A percentile compares a stretch with the other conserved stretches of the same genome.
These are phyloP conservation scores for Pisolithus tinctorius DNA, from an alignment of 768 basidiomycete species.

Conservation along the genomic window DNA sequence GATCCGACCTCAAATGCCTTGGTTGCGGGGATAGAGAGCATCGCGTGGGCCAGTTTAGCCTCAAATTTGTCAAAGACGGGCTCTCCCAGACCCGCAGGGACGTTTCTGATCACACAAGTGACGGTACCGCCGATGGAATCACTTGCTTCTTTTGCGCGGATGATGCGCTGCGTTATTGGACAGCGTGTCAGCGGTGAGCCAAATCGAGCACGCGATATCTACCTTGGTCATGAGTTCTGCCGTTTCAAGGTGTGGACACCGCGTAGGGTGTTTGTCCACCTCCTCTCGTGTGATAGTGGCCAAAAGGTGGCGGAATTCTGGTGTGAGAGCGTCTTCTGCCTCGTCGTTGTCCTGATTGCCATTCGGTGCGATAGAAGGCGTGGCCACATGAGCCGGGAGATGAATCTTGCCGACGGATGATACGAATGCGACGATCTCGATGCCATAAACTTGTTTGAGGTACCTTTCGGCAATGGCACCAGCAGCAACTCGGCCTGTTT, in stretches of 20 bases:
- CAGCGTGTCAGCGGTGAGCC: constrained; percentile 29
- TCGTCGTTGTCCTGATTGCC: constrained; percentile 56
- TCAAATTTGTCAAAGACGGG: constrained; percentile 99
- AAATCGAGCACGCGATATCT: constrained; percentile 40
- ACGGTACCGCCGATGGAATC: constrained; percentile 99
- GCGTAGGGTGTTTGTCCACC: constrained; percentile 80
- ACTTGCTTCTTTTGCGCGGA: constrained; percentile 81
- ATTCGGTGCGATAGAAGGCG: constrained; percentile 34
- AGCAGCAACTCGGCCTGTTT: constrained; percentile 86
- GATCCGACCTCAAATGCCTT: constrained; percentile 98
- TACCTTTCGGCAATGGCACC: constrained; percentile 98
- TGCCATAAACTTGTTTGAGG: constrained; percentile 75
- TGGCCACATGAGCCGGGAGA: constrained; percentile 49
- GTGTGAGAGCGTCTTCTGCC: constrained; percentile 66
- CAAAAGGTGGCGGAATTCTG: constrained; percentile 78
- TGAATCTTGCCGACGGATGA: constrained; percentile 92
- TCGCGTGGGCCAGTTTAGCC: constrained; percentile 91
- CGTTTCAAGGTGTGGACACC: constrained; percentile 88
- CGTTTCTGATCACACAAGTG: constrained; percentile 90
- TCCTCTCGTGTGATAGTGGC: constrained; percentile 75
- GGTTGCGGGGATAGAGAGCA: constrained; percentile 98
- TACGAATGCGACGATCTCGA: constrained; percentile 96
- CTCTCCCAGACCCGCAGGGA: constrained; percentile 90
- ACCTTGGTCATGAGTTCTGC: constrained; percentile 90
- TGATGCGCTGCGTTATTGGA: constrained; percentile 61